phyloP scores from a whole-genome alignment of 176 grass and related monocot genomes.

The Tillandsia leiboldiana region DNA sequence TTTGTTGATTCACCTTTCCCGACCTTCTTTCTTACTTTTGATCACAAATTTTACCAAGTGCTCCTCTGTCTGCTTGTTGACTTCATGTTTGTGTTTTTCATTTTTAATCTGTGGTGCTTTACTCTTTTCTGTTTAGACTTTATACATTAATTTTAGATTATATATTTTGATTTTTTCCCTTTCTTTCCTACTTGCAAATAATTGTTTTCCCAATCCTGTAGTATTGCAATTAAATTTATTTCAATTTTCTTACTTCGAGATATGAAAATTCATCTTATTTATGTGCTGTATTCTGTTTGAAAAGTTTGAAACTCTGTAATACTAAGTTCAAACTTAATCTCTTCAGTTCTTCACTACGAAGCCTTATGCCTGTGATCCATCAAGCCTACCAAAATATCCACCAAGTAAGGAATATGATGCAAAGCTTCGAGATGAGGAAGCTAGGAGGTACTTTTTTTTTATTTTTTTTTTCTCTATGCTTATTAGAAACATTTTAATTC shows the following conservation, averaged over 20 bases:
- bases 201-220: no score
- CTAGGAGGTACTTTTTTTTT: conserved; percentile 48
- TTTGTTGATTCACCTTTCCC: no score
- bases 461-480: not conserved
- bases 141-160: not conserved
- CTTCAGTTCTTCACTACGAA: conserved; percentile 56
- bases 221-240: not conserved
- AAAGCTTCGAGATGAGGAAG: conserved; percentile 92
- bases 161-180: not conserved
- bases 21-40: not conserved
- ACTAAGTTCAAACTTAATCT: not conserved
- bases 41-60: not conserved
- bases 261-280: not conserved
- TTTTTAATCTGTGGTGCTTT: not conserved
- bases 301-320: conserved; percentile 7
- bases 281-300: conserved; percentile 3
- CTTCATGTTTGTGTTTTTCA: not conserved
- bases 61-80: not conserved
- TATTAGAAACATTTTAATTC: not conserved
- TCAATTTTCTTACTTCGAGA: not conserved
- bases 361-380: conserved; percentile 83
- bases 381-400: conserved; percentile 93
- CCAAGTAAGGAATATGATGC: conserved; percentile 97
- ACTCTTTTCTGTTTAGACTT: not conserved
- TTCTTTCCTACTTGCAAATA: not conserved